phyloP scores from a whole-genome alignment of 1,284 basidiomycete species.

The Sanghuangporus sanghuang region DNA sequence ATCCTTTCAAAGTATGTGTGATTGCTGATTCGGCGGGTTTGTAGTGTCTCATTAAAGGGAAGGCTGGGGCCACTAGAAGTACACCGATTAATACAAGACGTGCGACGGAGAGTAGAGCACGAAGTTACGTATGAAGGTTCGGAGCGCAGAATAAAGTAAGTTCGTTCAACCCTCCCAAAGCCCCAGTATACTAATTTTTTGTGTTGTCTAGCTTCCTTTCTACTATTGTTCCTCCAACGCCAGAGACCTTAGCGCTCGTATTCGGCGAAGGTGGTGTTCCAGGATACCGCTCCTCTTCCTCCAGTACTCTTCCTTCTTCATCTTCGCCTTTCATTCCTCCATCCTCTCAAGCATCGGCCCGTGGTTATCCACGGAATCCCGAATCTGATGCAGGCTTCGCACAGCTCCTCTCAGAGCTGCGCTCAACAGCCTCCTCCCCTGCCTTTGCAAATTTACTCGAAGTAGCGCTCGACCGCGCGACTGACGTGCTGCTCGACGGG shows the following conservation, averaged over 20 bases:
- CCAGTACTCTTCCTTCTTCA: constrained; percentile 21
- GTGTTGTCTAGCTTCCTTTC: constrained; percentile 55
- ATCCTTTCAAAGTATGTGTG: background rate
- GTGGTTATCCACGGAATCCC: constrained; percentile 22
- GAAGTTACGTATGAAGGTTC: constrained; percentile 61
- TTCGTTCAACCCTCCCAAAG: constrained; percentile 6
- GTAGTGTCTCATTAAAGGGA: constrained; percentile 74
- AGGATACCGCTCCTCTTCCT: constrained; percentile 27
- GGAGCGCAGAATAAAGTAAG: constrained; percentile 53
- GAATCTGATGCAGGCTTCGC: constrained; percentile 49
- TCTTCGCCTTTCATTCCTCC: constrained; percentile 21
- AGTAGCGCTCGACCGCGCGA: constrained; percentile 63
- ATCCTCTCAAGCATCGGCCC: constrained; percentile 22
- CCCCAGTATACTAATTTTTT: background rate
- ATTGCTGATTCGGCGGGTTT: constrained; percentile 1
- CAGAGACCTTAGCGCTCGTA: constrained; percentile 62
- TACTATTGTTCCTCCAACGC: constrained; percentile 66
- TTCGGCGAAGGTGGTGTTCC: constrained; percentile 57
- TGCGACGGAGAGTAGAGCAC: constrained; percentile 68
- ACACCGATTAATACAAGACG: constrained; percentile 60
- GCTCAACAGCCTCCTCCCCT: constrained; percentile 53
- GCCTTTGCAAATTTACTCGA: constrained; percentile 70
- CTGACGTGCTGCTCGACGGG: constrained; percentile 47
- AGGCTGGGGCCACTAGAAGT: constrained; percentile 67
- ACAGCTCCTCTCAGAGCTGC: constrained; percentile 65